These are phyloP conservation scores for Lepiota venenata DNA, from an alignment of 768 basidiomycete genomes.

Conservation along the genomic window DNA sequence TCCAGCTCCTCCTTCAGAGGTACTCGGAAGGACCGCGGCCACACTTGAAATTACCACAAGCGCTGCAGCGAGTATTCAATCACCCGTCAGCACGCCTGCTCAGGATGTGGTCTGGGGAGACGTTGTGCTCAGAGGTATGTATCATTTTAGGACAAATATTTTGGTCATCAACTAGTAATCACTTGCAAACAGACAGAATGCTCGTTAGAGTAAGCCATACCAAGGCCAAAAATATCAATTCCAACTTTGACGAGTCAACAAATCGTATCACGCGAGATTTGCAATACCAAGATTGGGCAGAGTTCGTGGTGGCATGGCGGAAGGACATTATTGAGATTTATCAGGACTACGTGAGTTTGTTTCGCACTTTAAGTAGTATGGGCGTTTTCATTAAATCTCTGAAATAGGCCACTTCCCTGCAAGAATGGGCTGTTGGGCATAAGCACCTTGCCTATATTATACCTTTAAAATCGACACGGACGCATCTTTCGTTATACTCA, in stretches of 20 bases:
- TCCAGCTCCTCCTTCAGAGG: slow-evolving; percentile 56
- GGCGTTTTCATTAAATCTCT: neutral
- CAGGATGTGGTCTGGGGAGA: slow-evolving; percentile 40
- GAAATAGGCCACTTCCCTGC: slow-evolving; percentile 13
- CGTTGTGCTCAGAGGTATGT: slow-evolving; percentile 71
- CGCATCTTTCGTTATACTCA: slow-evolving; percentile 82
- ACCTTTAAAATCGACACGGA: slow-evolving; percentile 59
- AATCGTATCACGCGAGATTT: slow-evolving; percentile 63
- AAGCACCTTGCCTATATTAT: slow-evolving; percentile 80
- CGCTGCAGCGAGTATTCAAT: slow-evolving; percentile 49
- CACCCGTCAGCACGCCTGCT: slow-evolving; percentile 15
- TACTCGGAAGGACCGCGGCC: slow-evolving; percentile 58
- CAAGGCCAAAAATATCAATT: slow-evolving; percentile 43
- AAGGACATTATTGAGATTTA: slow-evolving; percentile 79
- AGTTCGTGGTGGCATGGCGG: slow-evolving; percentile 87
- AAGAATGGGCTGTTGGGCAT: slow-evolving; percentile 61
- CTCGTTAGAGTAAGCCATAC: slow-evolving; percentile 73
- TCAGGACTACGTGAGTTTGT: slow-evolving; percentile 66
- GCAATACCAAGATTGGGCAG: slow-evolving; percentile 66
- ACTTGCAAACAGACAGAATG: slow-evolving; percentile 74
- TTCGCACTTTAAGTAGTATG: neutral
- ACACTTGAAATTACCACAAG: slow-evolving; percentile 63
- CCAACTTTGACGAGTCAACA: slow-evolving; percentile 61
- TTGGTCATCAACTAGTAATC: slow-evolving; percentile 16
- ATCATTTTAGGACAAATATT: slow-evolving; percentile 1